These are phyloP conservation scores for Termitomyces sp. DNA, from an alignment of 768 basidiomycete genomes.

Conservation along the genomic window DNA sequence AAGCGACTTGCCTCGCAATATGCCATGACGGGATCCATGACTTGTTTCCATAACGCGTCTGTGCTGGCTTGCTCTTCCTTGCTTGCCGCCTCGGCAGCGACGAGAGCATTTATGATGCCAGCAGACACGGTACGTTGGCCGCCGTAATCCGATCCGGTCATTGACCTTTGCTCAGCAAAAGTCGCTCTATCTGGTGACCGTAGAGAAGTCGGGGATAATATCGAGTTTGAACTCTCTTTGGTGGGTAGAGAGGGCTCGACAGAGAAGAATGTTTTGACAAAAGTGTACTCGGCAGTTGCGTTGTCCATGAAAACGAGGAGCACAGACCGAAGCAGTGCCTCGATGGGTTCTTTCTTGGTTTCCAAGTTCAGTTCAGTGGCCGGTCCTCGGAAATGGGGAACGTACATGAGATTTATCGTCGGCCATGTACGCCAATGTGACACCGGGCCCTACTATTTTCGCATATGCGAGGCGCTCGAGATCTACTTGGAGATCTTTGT, in stretches of 20 bases:
- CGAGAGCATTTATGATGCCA: slow-evolving; percentile 29
- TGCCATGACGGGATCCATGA: slow-evolving; percentile 87
- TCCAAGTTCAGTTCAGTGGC: slow-evolving; percentile 8
- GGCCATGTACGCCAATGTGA: slow-evolving; percentile 82
- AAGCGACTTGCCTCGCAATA: slow-evolving; percentile 62
- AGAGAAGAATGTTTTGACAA: slow-evolving; percentile 81
- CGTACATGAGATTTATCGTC: slow-evolving; percentile 85
- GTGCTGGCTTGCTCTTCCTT: slow-evolving; percentile 60
- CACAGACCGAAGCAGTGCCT: slow-evolving; percentile 81
- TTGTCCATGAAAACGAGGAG: slow-evolving; percentile 94
- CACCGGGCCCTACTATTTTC: slow-evolving; percentile 74
- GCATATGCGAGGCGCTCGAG: slow-evolving; percentile 58
- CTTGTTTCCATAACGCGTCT: slow-evolving; percentile 81
- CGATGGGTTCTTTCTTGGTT: slow-evolving; percentile 73
- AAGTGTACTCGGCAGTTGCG: slow-evolving; percentile 86
- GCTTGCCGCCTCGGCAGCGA: slow-evolving; percentile 29
- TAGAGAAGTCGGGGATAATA: slow-evolving; percentile 31
- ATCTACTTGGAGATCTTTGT: slow-evolving; percentile 38
- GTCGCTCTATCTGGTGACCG: slow-evolving; percentile 40
- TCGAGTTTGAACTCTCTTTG: slow-evolving; percentile 27
- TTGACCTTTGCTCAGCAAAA: slow-evolving; percentile 37
- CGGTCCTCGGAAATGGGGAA: slow-evolving; percentile 2
- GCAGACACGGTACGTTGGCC: slow-evolving; percentile 26
- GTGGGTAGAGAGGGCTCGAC: slow-evolving; percentile 27
- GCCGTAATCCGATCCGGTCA: slow-evolving; percentile 48